Evolutionary conservation across 169 alveolate species (phyloP), one percentile per base, ranked within the genome.

Genomic region (Amoebophrya sp.): DNA sequence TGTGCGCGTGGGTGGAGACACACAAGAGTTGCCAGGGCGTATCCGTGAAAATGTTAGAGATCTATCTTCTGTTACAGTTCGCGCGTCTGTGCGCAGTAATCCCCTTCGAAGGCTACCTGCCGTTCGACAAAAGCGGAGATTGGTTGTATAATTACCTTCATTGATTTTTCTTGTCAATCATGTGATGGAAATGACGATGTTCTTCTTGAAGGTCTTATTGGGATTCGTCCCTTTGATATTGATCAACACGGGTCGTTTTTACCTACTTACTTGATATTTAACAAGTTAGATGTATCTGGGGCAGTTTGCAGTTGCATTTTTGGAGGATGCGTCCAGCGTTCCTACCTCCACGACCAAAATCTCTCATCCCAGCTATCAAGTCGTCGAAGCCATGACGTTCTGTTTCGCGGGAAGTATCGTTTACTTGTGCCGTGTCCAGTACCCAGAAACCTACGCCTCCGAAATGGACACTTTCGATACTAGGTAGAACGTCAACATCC

Each of bases 41-140:
- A 39, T 26, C 40, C 18, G 39, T 24, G 23, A 77, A 77, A n/a
- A 77, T 77, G 89, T 0, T 77, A 24, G 89, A 77, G 40, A 6
- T 24, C 41, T 77, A 77, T 41, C 41, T 24, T 24, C 89, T 77
- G 40, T 39, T 77, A 41, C 41, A n/a, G 0, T 24, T 77, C 89
- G 89, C 41, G 0, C 89, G 89, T 0, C 89, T 77, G 10, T 12
- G n/a, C 89, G 89, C 89, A 0, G 36, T 77, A 2, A 41, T 77
- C 39, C 89, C 89, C 39, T 77, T 77, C 89, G 89, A 77, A 24
- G 89, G 89, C 89, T 77, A 77, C 40, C 89, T 77, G 41, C 89
- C 89, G 2, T 77, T 77, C 89, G 89, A 77, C 89, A n/a, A 0
- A 10, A 14, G 38, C 12, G 89, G 89, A 12, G 89, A 77, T 77